Percentiles rank a stretch among this genome's conserved stretches.
phyloP scores from a whole-genome alignment of 306 rosid genomes.

The Trifolium dubium region DNA sequence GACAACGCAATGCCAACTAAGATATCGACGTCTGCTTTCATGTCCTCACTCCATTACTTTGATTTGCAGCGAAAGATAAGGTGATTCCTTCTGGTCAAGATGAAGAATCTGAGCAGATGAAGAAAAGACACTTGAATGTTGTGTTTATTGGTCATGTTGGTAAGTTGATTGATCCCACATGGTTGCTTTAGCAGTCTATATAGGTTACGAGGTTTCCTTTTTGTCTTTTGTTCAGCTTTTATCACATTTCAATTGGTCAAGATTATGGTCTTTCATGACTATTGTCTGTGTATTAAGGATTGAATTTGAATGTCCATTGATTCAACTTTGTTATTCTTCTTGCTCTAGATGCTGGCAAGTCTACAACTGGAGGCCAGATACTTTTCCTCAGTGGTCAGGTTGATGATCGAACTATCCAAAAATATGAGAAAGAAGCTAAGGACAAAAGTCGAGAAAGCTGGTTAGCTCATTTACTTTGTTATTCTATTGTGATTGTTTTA shows the following conservation, averaged over 20 bases:
- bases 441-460: conserved; percentile 99
- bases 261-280: conserved; percentile 21
- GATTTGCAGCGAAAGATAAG: conserved; percentile 60
- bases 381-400: conserved; percentile 98
- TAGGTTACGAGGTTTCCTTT: conserved; percentile 2
- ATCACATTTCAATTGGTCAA: not conserved
- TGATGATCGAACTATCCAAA: conserved; percentile 96
- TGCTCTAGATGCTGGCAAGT: conserved; percentile 92
- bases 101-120: conserved; percentile 45
- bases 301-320: conserved; percentile 12
- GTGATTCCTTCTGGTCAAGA: conserved; percentile 45
- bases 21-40: conserved; percentile 28
- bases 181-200: conserved; percentile 9
- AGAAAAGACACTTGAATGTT: conserved; percentile 85
- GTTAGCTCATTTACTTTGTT: conserved; percentile 55
- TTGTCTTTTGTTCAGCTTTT: conserved; percentile 13
- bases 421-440: conserved; percentile 98
- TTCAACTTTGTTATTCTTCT: conserved; percentile 25
- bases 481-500: conserved; percentile 23
- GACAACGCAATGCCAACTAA: conserved; percentile 9
- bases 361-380: conserved; percentile 98
- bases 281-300: conserved; percentile 23
- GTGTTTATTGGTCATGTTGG: conserved; percentile 99
- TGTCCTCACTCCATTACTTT: conserved; percentile 42
- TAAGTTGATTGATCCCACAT: conserved; percentile 50